These are phyloP conservation scores for Penicillium polonicum DNA, from an alignment of 2,329 filamentous ascomycete species.

Conservation along the genomic window DNA sequence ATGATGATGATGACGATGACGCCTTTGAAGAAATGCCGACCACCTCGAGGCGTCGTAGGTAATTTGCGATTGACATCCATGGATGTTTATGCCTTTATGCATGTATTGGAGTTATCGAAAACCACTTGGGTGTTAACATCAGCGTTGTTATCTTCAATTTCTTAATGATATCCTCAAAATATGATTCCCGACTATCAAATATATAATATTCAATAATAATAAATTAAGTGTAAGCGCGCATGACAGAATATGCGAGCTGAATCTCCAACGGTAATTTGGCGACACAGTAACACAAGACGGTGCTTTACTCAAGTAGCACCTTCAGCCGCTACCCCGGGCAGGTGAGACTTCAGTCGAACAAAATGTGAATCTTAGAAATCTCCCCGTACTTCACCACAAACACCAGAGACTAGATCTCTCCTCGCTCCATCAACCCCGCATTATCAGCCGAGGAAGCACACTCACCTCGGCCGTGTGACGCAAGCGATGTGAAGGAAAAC, in stretches of 20 bases:
- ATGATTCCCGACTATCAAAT: neutral
- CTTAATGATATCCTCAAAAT: neutral
- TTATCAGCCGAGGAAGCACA: conserved; percentile 6
- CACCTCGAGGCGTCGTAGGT: conserved; percentile 26
- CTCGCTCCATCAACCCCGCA: neutral
- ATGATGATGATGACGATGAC: conserved; percentile 44
- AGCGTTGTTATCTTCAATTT: neutral
- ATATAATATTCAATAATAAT: neutral
- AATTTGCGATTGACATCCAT: conserved; percentile 1
- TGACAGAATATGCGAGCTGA: no score
- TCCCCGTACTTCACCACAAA: neutral
- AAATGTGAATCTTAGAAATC: neutral
- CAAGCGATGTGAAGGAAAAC: neutral
- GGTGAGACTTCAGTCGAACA: no score
- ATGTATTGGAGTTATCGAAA: conserved; percentile 6
- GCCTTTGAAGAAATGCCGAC: conserved; percentile 46
- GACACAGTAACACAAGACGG: no score
- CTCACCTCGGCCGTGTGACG: conserved; percentile 1
- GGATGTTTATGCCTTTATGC: neutral
- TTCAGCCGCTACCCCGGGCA: no score
- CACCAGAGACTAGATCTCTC: neutral
- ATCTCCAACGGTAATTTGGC: no score
- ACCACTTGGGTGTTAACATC: neutral
- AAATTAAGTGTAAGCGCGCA: no score
- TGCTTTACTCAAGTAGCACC: no score